phyloP scores from a whole-genome alignment of 306 rosid species.

The Fragaria iinumae region DNA sequence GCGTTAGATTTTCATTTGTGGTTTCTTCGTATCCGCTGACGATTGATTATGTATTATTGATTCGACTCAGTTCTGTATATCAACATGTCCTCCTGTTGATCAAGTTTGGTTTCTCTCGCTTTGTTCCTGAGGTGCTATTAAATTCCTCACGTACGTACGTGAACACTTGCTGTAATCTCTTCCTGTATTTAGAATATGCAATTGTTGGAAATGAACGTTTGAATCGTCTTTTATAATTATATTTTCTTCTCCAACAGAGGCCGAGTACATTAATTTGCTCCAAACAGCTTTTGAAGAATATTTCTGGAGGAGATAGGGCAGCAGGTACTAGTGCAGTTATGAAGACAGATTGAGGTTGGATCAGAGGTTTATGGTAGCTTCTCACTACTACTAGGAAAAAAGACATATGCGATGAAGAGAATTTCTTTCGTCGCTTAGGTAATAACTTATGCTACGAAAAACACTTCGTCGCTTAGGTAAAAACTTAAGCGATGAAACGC shows the following conservation, averaged over 20 bases:
- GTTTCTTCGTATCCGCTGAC: too few relatives aligned
- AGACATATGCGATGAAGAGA: too few relatives aligned
- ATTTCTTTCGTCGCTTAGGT: too few relatives aligned
- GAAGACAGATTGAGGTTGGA: conserved; percentile 23
- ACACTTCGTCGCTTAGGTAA: too few relatives aligned
- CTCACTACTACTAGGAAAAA: too few relatives aligned
- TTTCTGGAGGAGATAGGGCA: conserved; percentile 54
- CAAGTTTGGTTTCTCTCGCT: conserved; percentile 86
- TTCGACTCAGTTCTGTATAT: too few relatives aligned
- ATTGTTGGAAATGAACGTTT: neutral
- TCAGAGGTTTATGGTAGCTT: neutral
- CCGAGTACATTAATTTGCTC: conserved; percentile 61
- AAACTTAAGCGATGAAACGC: too few relatives aligned
- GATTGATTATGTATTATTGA: too few relatives aligned
- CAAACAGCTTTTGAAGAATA: conserved; percentile 68
- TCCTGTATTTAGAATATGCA: neutral
- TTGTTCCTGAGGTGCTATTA: conserved; percentile 72
- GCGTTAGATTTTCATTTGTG: too few relatives aligned
- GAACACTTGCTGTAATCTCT: conserved; percentile 4
- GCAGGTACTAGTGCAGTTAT: conserved; percentile 16
- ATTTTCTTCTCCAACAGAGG: conserved; percentile 34
- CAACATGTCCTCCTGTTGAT: conserved; percentile 65
- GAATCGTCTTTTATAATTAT: neutral
- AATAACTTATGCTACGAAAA: too few relatives aligned
- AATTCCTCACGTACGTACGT: conserved; percentile 9